Base-by-base conservation (phyloP, 805 yeast species). In the Yarrowia bubula region DNA sequence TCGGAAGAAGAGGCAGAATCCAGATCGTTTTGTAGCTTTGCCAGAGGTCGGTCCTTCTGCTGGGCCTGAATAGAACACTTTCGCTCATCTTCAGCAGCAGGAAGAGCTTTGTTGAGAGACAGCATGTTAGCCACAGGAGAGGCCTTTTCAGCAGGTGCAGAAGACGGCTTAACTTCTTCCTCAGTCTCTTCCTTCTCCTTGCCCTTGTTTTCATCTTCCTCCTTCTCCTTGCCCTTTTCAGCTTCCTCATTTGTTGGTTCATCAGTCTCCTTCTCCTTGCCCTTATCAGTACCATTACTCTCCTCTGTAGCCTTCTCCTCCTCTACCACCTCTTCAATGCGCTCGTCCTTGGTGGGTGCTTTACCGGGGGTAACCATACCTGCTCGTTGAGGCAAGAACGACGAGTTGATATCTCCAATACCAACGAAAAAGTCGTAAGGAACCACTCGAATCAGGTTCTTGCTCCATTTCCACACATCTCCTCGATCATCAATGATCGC, bases 391-490 rank as follows among this genome's bases (percentile, higher is more conserved):
- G 99, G 98, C 65, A 95, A 78, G 72, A 92, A 92, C 69, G 91
- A 87, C 18, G 97, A 90, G 72, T 95, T 95, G 72, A 95, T 95
- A 78, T 95, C 99, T 33, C 99, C 99, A 65, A 93, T 91, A 10
- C 98, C 98, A 41, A 92, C 96, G 71, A 95, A 95, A 71, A 95
- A 95, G 74, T 90, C 96, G 74, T 91, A 95, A 0, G 99, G 99
- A 1, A 92, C 88, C 5, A 93, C 98, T 75, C 93, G 90, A 66
- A 95, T 85, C 70, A 95, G 78, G 73, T 95, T 92, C 11, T 88
- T 86, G 69, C 91, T 89, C 99, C 99, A 95, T 72, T 89, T 90
- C 99, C 99, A 95, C 18, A 95, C 99, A 75, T 95, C 99, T 2
- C 98, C 99, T 74, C 99, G 83, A 75, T 95, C 99, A 75, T 95